Evolutionary conservation across 2,329 filamentous ascomycete species (phyloP).

Genomic region (Arthroderma sp.): DNA sequence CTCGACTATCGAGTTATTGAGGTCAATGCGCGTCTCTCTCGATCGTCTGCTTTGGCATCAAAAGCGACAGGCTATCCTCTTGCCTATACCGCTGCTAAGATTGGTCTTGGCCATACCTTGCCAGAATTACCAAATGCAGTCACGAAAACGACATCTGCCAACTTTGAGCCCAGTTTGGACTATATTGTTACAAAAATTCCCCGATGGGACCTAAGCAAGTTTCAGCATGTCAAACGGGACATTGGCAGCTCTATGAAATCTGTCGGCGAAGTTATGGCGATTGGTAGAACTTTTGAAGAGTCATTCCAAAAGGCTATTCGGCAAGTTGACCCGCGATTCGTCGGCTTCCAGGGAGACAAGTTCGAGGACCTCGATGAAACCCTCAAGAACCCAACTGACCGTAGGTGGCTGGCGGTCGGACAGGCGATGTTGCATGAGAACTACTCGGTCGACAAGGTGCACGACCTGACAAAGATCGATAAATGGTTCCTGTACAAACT

Average conservation of each 20-base stretch:
- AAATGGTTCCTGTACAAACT: conserved; percentile 99
- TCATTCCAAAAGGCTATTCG: conserved; percentile 98
- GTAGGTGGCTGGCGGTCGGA: conserved; percentile 91
- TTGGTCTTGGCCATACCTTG: conserved; percentile 86
- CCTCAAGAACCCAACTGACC: conserved; percentile 84
- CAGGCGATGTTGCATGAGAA: conserved; percentile 96
- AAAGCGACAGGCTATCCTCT: conserved; percentile 97
- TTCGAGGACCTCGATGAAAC: conserved; percentile 88
- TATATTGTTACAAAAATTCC: conserved; percentile 99
- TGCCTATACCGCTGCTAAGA: conserved; percentile 96
- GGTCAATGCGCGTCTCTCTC: conserved; percentile 95
- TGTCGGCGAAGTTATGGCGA: conserved; percentile 98
- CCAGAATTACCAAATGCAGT: conserved; percentile 95
- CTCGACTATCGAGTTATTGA: conserved; percentile 98
- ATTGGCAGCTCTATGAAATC: conserved; percentile 99
- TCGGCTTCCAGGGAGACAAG: conserved; percentile 89
- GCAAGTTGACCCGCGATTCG: conserved; percentile 81
- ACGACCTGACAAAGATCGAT: conserved; percentile 95
- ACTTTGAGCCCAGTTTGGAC: conserved; percentile 94
- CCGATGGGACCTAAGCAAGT: conserved; percentile 95
- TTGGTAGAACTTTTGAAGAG: conserved; percentile 95
- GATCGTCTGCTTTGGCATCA: conserved; percentile 90
- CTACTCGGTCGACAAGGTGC: conserved; percentile 82
- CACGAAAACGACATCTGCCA: conserved; percentile 95
- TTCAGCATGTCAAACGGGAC: conserved; percentile 95